Evolutionary conservation across 2,329 filamentous ascomycete species (phyloP), one percentile per base, ranked within the genome.

Genomic region (Stemphylium lycopersici): DNA sequence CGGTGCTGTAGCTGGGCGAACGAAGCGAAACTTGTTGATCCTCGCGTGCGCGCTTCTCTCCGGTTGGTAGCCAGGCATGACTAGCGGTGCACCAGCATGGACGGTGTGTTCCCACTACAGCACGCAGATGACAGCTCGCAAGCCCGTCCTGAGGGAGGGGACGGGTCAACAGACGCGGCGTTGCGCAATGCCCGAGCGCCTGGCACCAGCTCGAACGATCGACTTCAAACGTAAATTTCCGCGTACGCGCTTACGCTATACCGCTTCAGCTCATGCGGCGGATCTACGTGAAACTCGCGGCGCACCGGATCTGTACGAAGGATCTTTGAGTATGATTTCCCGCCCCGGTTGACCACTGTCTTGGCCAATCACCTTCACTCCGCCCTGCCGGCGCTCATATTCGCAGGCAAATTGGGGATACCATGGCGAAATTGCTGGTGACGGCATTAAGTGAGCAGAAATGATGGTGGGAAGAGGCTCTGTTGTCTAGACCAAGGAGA

Each of bases 111-210:
- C 56, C 52, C 53, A 55, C 55, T 51, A 55, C 58, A 55, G 61
- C 52, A 56, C 55, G 48, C 49, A 52, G 40, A 50, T 56, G 55
- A 48, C 49, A 59, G 56, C 61, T 57, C 55, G 56, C 62, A 52
- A 51, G 47, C 54, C 40, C 44, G 38, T 52, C 34, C 49, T 54
- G 33, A 16, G 52, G 51, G 34, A 48, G 67, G 61, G 59, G 61
- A 68, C 58, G 56, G 60, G 45, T 60, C 43, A 52, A 58, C 59
- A 59, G 41, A 62, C 59, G 67, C 68, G 68, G 67, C 68, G 67
- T 74, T 75, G 70, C 70, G 70, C 71, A 74, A 74, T 74, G 68
- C 69, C 72, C 72, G 71, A 70, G 66, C 64, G 63, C 67, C 72
- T 72, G 71, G 72, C 67, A 64, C 68, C 57, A 61, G 61, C 66